Evolutionary conservation across 192 early-diverging fungal species (phyloP), one percentile per base, ranked within the genome.

Genomic region (Gigaspora rosea): DNA sequence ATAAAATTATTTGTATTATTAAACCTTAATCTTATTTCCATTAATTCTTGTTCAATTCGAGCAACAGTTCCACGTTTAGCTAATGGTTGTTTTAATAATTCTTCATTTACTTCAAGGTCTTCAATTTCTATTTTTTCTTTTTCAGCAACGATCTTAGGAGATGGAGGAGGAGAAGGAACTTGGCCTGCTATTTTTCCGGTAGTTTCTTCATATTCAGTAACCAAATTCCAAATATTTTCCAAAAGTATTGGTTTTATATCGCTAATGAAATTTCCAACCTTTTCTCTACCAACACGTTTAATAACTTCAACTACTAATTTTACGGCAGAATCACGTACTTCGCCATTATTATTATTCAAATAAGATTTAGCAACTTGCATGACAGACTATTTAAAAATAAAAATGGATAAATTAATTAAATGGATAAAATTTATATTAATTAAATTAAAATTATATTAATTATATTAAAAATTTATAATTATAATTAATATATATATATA

Each of bases 241-340:
- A 83, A 70, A 36, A 82, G 70, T 9, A 78, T 50, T 11, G 83
- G 78, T 64, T 84, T 80, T 3, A 84, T 78, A 20, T 78, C 80
- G 18, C 71, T 70, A 33, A 83, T 69, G 48, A 80, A 85, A 52
- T 79, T 76, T 57, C 80, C 82, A 22, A 85, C 80, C 20, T 79
- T 64, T 8, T 77, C 76, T 75, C 77, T 79, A 68, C 72, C 76
- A 68, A 79, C 63, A 33, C 66, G 80, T 71, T 79, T 85, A 76
- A 80, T 79, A 18, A 90, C 78, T 56, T 76, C 85, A 16, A 87
- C 86, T 20, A 91, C 82, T 5, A 93, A 78, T 36, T 80, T 83
- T 9, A 86, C 80, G 8, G 91, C 85, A 2, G 83, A 81, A 54
- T 90, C 87, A 10, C 90, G 86, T 36, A 93, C 88, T 57, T 91